Evolutionary conservation across 2,329 filamentous ascomycete genomes (phyloP).

Genomic region (Paecilomyces sp.): DNA sequence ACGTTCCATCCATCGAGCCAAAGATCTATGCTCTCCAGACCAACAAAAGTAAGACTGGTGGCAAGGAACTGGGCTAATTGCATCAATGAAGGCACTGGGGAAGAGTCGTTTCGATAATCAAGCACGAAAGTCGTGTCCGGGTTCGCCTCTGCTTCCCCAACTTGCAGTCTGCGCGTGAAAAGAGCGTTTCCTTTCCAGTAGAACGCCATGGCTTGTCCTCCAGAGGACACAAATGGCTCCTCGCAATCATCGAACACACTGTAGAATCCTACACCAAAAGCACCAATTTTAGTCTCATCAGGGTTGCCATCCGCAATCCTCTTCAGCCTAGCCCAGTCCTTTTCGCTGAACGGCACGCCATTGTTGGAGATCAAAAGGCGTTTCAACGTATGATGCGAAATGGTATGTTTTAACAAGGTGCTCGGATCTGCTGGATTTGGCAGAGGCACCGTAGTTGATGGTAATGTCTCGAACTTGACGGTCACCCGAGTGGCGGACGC

Average conservation of each 20-base stretch:
- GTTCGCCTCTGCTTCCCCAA: slow-evolving; percentile 60
- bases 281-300: slow-evolving; percentile 97
- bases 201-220: slow-evolving; percentile 90
- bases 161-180: slow-evolving; percentile 77
- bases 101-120: slow-evolving; percentile 84
- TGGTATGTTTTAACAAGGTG: slow-evolving; percentile 70
- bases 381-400: slow-evolving; percentile 77
- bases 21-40: slow-evolving; percentile 77
- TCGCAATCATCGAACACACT: slow-evolving; percentile 98
- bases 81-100: slow-evolving; percentile 76
- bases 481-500: slow-evolving; percentile 83
- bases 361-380: slow-evolving; percentile 90
- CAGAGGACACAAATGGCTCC: slow-evolving; percentile 92
- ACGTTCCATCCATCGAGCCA: slow-evolving; percentile 85
- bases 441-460: slow-evolving; percentile 68
- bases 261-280: slow-evolving; percentile 97
- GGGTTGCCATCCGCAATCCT: slow-evolving; percentile 98
- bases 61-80: slow-evolving; percentile 87
- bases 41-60: slow-evolving; percentile 93
- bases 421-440: slow-evolving; percentile 60
- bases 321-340: slow-evolving; percentile 90
- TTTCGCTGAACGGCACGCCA: slow-evolving; percentile 76
- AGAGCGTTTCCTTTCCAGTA: slow-evolving; percentile 99
- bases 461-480: slow-evolving; percentile 86
- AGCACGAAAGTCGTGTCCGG: slow-evolving; percentile 85